Evolutionary conservation across 768 basidiomycete species (phyloP).

Genomic region (Pleurotus cornucopiae): DNA sequence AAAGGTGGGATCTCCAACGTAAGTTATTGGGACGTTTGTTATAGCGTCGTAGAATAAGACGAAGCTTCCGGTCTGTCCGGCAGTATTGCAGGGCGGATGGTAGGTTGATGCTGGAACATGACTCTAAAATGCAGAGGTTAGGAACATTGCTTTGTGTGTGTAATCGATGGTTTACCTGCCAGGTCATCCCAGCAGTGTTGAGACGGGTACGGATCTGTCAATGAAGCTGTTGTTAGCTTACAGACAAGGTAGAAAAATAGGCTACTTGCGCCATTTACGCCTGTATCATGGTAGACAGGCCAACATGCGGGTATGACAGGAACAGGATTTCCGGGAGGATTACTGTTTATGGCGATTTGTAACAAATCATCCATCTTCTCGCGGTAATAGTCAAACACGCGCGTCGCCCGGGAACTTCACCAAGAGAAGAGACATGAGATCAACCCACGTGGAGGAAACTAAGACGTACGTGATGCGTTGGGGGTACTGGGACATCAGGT

Average conservation of each 20-base stretch:
- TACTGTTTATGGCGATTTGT: neutral
- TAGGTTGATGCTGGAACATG: neutral
- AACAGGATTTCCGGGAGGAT: neutral
- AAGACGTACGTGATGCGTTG: neutral
- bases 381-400: neutral
- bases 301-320: neutral
- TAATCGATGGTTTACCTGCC: neutral
- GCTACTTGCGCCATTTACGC: neutral
- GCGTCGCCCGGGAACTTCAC: neutral
- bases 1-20: neutral
- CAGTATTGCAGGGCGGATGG: neutral
- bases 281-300: neutral
- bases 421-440: neutral
- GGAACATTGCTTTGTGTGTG: neutral
- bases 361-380: neutral
- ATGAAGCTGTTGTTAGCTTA: neutral
- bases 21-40: neutral
- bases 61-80: neutral
- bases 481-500: neutral
- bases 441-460: no score
- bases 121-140: neutral
- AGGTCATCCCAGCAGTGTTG: neutral
- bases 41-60: neutral
- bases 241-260: no score
- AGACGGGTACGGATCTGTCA: neutral